Percentiles rank a stretch among this genome's conserved stretches.
These are phyloP conservation scores for Trichosporon sp. DNA, from an alignment of 1,284 basidiomycete species.

Conservation along the genomic window DNA sequence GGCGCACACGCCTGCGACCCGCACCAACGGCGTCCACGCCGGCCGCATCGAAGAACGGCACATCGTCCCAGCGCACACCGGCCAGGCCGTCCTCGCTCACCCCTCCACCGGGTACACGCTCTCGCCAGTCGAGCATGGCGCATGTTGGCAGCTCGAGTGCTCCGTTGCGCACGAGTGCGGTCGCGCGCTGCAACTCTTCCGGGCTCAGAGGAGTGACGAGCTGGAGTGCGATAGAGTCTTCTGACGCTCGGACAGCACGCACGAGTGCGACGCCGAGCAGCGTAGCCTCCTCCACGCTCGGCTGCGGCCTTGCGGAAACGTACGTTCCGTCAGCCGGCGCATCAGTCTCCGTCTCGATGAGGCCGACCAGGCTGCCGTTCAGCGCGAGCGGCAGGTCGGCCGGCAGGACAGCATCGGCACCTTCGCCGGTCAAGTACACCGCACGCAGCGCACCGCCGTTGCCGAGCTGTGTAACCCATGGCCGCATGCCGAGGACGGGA, in stretches of 20 bases:
- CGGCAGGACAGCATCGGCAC: conserved; percentile 65
- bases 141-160: conserved; percentile 80
- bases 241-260: conserved; percentile 52
- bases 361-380: conserved; percentile 73
- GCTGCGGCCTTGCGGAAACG: conserved; percentile 54
- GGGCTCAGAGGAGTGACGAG: conserved; percentile 67
- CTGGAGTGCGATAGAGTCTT: conserved; percentile 48
- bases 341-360: conserved; percentile 52
- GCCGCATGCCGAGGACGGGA: conserved; percentile 62
- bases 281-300: conserved; percentile 56
- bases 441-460: conserved; percentile 54
- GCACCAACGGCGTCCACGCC: conserved; percentile 55
- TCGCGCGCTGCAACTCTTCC: conserved; percentile 45
- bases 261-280: conserved; percentile 69
- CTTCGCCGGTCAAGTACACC: conserved; percentile 63
- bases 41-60: conserved; percentile 79
- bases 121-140: conserved; percentile 72
- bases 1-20: conserved; percentile 65
- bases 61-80: conserved; percentile 57
- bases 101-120: conserved; percentile 17
- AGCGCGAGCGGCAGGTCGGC: conserved; percentile 65
- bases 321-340: conserved; percentile 51
- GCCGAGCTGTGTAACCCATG: conserved; percentile 61
- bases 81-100: conserved; percentile 42
- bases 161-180: conserved; percentile 67